phyloP scores from a whole-genome alignment of 148 eudicot species.

The Amaranthus cruentus region DNA sequence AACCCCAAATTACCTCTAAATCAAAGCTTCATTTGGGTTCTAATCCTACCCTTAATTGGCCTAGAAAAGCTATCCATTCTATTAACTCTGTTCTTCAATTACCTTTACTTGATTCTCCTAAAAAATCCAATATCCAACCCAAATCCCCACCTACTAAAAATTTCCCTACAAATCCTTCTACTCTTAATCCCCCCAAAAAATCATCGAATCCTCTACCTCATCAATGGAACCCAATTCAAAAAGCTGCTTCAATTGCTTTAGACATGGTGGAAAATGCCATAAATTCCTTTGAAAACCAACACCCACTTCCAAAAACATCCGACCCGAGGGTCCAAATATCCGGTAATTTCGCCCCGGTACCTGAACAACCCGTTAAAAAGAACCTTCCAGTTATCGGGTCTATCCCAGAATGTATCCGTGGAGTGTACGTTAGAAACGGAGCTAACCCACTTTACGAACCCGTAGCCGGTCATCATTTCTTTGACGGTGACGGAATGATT shows the following conservation, averaged over 20 bases:
- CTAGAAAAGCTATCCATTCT: background rate
- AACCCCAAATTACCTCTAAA: background rate
- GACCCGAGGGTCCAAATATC: slow-evolving; percentile 58
- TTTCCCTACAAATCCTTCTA: background rate
- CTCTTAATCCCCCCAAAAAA: background rate
- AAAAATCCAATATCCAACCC: background rate
- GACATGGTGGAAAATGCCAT: slow-evolving; percentile 38
- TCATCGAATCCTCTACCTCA: background rate
- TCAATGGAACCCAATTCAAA: slow-evolving; percentile 46
- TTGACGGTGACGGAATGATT: slow-evolving; percentile 80
- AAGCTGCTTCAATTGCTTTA: slow-evolving; percentile 29
- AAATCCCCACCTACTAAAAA: background rate
- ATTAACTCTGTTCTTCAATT: slow-evolving; percentile 15
- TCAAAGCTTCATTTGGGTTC: background rate
- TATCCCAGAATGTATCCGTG: slow-evolving; percentile 45
- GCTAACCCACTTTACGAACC: slow-evolving; percentile 67
- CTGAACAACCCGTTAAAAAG: slow-evolving; percentile 43
- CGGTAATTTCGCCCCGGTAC: slow-evolving; percentile 70
- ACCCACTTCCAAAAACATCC: slow-evolving; percentile 50
- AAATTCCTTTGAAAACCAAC: slow-evolving; percentile 31
- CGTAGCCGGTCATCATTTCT: slow-evolving; percentile 61
- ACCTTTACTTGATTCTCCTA: slow-evolving; percentile 26
- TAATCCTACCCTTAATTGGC: background rate
- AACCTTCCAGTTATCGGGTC: slow-evolving; percentile 42
- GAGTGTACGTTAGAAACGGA: slow-evolving; percentile 60